Evolutionary conservation across 148 eudicot species (phyloP).

Genomic region (Linanthus parryae): DNA sequence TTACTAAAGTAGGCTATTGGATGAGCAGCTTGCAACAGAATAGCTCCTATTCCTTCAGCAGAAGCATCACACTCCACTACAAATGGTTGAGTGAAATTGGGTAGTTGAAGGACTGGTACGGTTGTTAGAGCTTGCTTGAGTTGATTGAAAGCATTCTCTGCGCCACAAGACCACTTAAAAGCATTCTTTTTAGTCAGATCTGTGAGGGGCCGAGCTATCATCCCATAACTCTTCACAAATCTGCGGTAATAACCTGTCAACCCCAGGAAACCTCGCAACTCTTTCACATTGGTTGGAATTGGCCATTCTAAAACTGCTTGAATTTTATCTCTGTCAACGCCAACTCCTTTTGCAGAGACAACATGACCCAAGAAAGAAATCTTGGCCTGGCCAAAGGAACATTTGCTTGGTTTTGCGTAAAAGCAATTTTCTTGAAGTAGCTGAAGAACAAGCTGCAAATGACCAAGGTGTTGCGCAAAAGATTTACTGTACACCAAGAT

Average conservation of each 20-base stretch:
- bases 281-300: no score
- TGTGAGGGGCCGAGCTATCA: no score
- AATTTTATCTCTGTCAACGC: background rate
- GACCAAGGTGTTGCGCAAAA: background rate
- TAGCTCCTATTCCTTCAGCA: background rate
- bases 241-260: no score
- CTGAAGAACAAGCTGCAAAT: background rate
- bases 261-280: no score
- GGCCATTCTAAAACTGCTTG: background rate
- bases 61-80: background rate
- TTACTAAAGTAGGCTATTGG: background rate
- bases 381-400: background rate
- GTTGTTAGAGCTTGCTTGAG: background rate
- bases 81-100: background rate
- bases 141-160: background rate
- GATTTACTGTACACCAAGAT: no score
- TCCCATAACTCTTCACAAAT: no score
- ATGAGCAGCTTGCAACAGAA: background rate
- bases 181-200: no score
- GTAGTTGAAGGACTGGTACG: background rate
- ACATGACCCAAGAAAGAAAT: constrained; percentile 6
- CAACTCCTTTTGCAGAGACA: no score
- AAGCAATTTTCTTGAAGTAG: background rate
- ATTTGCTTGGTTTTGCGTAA: background rate
- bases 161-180: background rate